Conservation (phyloP, 495 filamentous ascomycete species). For the Saxophila tyrrhenica region DNA sequence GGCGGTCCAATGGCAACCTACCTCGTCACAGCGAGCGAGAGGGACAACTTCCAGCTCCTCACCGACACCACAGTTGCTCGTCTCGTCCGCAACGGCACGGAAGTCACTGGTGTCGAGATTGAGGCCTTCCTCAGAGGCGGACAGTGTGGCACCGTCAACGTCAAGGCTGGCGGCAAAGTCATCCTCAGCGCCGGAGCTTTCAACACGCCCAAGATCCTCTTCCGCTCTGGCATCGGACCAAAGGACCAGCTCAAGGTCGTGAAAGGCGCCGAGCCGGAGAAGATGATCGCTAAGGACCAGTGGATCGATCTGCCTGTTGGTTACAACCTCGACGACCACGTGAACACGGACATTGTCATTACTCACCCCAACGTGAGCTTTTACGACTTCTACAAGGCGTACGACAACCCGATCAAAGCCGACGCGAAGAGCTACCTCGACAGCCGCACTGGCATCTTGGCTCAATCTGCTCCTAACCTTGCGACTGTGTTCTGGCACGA, state of each 20-base stretch:
- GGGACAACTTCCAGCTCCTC: slow-evolving; percentile 56
- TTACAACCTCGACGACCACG: slow-evolving; percentile 61
- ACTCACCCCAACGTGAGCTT: slow-evolving; percentile 47
- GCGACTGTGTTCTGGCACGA: slow-evolving; percentile 52
- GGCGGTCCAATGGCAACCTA: slow-evolving; percentile 67
- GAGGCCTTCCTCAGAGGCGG: slow-evolving; percentile 44
- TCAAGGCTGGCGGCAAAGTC: slow-evolving; percentile 53
- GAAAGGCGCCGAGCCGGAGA: slow-evolving; percentile 24
- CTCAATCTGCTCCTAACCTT: slow-evolving; percentile 59
- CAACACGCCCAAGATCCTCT: slow-evolving; percentile 60
- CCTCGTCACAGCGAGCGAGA: slow-evolving; percentile 48
- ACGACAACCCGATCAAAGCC: slow-evolving; percentile 35
- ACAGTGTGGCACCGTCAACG: slow-evolving; percentile 45
- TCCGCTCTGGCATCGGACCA: slow-evolving; percentile 30
- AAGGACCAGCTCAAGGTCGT: slow-evolving; percentile 28
- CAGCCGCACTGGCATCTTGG: slow-evolving; percentile 48
- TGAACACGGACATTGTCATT: slow-evolving; percentile 58
- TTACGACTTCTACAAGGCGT: slow-evolving; percentile 56
- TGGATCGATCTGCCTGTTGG: slow-evolving; percentile 71
- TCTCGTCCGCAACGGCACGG: slow-evolving; percentile 48
- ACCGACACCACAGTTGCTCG: slow-evolving; percentile 54
- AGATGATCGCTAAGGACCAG: slow-evolving; percentile 43
- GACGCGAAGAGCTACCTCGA: slow-evolving; percentile 40
- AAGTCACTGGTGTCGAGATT: slow-evolving; percentile 58
- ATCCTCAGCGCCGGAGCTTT: slow-evolving; percentile 61